Percentiles rank a stretch among this genome's conserved stretches.
phyloP scores from a whole-genome alignment of 805 yeast genomes.

The Nakazawaea laoshanensis region DNA sequence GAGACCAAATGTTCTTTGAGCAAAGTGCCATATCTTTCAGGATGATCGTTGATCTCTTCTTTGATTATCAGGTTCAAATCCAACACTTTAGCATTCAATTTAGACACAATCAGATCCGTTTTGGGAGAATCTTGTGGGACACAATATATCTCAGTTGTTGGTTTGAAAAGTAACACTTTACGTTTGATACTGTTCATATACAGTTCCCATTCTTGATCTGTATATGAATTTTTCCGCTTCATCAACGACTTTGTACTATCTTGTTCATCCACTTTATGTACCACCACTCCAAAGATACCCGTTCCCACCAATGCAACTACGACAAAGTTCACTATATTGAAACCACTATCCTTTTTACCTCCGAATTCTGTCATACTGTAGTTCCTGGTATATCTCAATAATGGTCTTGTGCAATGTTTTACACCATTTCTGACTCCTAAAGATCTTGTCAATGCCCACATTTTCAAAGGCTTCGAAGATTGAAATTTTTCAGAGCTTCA shows the following conservation, averaged over 20 bases:
- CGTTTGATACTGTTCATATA: slow-evolving; percentile 25
- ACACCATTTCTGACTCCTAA: not conserved
- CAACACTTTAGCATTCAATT: slow-evolving; percentile 27
- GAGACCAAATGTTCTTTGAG: slow-evolving; percentile 26
- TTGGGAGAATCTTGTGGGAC: slow-evolving; percentile 27
- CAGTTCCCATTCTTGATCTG: slow-evolving; percentile 39
- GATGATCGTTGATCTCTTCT: slow-evolving; percentile 31
- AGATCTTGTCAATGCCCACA: too few relatives aligned
- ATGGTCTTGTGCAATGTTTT: not conserved
- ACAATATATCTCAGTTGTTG: slow-evolving; percentile 7
- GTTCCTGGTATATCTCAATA: not conserved
- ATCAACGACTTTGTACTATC: slow-evolving; percentile 20
- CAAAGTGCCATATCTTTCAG: slow-evolving; percentile 41
- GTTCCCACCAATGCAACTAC: slow-evolving; percentile 38
- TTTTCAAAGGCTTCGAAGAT: too few relatives aligned
- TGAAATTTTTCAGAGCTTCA: not conserved
- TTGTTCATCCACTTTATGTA: slow-evolving; percentile 21
- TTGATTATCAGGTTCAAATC: slow-evolving; percentile 44
- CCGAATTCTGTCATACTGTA: slow-evolving; percentile 6
- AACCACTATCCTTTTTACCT: slow-evolving; percentile 20
- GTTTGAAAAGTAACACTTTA: slow-evolving; percentile 19
- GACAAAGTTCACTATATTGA: slow-evolving; percentile 30
- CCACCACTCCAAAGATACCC: slow-evolving; percentile 25
- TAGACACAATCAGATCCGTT: slow-evolving; percentile 14
- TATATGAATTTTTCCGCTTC: slow-evolving; percentile 29